Conservation (phyloP, 257 asterid genomes). For the Asclepias syriaca region DNA sequence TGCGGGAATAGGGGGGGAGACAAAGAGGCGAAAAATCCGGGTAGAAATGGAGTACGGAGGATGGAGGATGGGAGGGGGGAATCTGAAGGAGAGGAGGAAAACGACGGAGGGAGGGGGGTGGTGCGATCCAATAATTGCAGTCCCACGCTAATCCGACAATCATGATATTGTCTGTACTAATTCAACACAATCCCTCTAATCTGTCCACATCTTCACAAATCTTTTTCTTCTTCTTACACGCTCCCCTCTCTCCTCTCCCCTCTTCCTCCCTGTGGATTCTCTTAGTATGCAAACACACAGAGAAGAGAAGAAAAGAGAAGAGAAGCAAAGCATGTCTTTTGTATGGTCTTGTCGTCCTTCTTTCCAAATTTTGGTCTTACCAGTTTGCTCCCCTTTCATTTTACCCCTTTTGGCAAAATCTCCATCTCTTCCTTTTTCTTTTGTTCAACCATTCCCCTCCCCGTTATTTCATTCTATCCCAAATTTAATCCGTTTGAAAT, state of each 20-base stretch:
- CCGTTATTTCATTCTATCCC: too few species aligned
- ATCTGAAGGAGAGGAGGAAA: conserved; percentile 27
- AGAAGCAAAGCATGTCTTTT: conserved; percentile 7
- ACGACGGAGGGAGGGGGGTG: conserved; percentile 27
- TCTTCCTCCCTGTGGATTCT: neutral
- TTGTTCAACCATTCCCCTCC: neutral
- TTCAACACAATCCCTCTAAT: conserved; percentile 20
- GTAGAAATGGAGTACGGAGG: conserved; percentile 42
- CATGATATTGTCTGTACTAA: conserved; percentile 62
- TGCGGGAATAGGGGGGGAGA: neutral
- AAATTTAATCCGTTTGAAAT: neutral
- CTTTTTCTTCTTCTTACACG: conserved; percentile 47
- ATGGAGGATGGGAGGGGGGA: too few species aligned
- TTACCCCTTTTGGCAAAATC: conserved; percentile 7
- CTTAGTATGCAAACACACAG: neutral
- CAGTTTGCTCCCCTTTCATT: neutral
- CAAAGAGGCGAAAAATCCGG: conserved; percentile 52
- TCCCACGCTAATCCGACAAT: conserved; percentile 84
- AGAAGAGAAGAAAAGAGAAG: neutral
- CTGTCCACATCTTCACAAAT: conserved; percentile 28
- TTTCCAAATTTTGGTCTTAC: conserved; percentile 17
- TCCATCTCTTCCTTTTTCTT: neutral
- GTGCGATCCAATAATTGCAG: conserved; percentile 64
- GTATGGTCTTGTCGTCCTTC: conserved; percentile 9
- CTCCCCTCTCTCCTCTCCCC: conserved; percentile 32